These are phyloP conservation scores for Mycocentrospora acerina DNA, from an alignment of 2,329 filamentous ascomycete genomes.

Conservation along the genomic window DNA sequence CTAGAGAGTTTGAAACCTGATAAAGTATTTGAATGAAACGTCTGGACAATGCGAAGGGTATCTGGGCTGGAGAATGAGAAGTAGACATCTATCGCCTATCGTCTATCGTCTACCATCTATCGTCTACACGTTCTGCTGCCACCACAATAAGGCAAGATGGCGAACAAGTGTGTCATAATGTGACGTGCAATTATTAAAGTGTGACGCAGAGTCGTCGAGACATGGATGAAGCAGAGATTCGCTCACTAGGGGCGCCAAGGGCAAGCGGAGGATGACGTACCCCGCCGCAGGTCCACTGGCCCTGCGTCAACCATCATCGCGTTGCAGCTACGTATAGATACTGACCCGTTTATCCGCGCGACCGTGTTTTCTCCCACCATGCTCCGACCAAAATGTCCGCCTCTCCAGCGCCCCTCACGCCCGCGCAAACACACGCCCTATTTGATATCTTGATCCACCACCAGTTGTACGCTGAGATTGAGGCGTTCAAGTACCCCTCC, in stretches of 20 bases:
- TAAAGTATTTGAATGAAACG: too few relatives aligned
- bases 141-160: too few relatives aligned
- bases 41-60: too few relatives aligned
- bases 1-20: too few relatives aligned
- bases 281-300: conserved; percentile 7
- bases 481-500: conserved; percentile 66
- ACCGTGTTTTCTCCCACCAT: background rate
- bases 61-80: too few relatives aligned
- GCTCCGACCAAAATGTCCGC: conserved; percentile 16
- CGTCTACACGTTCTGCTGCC: too few relatives aligned
- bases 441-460: conserved; percentile 58
- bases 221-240: too few relatives aligned
- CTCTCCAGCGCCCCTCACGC: conserved; percentile 37
- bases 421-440: conserved; percentile 52
- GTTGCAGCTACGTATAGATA: background rate
- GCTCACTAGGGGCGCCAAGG: conserved; percentile 9
- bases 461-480: conserved; percentile 65
- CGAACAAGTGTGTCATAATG: too few relatives aligned
- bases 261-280: conserved; percentile 11
- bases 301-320: conserved; percentile 9
- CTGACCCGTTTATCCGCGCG: conserved; percentile 3
- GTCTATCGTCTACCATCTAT: too few relatives aligned
- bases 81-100: too few relatives aligned
- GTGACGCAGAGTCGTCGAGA: too few relatives aligned
- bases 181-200: too few relatives aligned